Base-by-base conservation (phyloP, 345 rosid genomes). In the Arabidopsis arenosa region DNA sequence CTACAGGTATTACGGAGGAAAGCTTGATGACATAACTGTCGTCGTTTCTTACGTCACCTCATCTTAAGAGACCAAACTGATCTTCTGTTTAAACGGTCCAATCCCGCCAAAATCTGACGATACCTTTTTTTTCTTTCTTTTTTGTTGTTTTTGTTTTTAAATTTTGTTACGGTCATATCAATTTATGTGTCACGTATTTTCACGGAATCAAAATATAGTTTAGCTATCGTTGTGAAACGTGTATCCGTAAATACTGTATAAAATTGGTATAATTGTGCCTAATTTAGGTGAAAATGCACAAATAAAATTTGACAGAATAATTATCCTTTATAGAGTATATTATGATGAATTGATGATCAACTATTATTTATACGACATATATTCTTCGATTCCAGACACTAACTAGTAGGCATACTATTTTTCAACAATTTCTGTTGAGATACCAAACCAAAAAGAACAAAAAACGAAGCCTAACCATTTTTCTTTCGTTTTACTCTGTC, bases 11-110 rank as follows among this genome's bases (percentile, higher is more conserved):
- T 81, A 83, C 53, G 98, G 98, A n/a, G 98, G 99, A 79, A 95
- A 95, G 83, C 96, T 95, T 67, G 98, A 95, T 45, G 98, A 95
- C 79, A 90, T 95, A 69, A 95, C 99, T 3, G 96, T 88, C 18
- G 90, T 95, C 21, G 96, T 95, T 64, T 95, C 99, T 23, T 89
- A 82, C 67, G 67, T 93, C 45, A 81, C 84, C 60, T 72, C 55
- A 33, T 57, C 63, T 58, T 63, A 11, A 37, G 47, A 70, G 55
- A 57, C 74, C 18, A 56, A 69, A 69, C 32, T 41, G 55, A 43
- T 43, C 41, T 69, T 32, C 18, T 57, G 17, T 57, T 70, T 6
- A 9, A 68, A 70, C 44, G 53, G 33, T 41, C 32, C 4, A 32
- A 15, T 56, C 74, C 74, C 74, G 64, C 54, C 40, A 69, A 69